Base-by-base conservation (phyloP, 2,329 filamentous ascomycete genomes). In the Ascochyta viciae-villosae region DNA sequence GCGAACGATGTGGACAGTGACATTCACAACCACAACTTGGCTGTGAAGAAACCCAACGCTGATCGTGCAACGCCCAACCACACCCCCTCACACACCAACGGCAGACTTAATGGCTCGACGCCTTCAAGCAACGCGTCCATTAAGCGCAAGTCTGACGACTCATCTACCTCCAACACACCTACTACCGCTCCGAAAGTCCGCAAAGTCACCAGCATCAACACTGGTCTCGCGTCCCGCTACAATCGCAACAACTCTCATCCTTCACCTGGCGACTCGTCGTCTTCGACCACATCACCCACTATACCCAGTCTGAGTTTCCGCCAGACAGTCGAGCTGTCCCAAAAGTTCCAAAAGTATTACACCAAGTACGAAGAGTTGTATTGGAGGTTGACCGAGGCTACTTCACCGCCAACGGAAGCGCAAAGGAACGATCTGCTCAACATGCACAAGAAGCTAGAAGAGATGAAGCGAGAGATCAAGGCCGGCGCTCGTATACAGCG, bases 391-490 rank as follows among this genome's bases (percentile, higher is more conserved):
- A 71, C 70, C 0, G 75, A 76, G 37, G 63, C 71, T 10, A 62
- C 76, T 29, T 73, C 78, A 51, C 76, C 81, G 3, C 78, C 82
- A 8, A 77, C 76, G 4, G 71, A 75, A 44, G 74, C 78, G 22
- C 82, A 87, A 63, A 73, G 85, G 57, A 79, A 82, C 39, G 77
- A 80, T 54, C 66, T 88, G 49, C 79, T 81, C 66, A 78, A 75
- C 55, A 83, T 85, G 79, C 83, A 86, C 68, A 72, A 74, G 62
- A 77, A 79, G 62, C 71, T 86, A 42, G 78, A 82, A 64, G 77
- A 78, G 61, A 83, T 85, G 81, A 87, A 87, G 76, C 74, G 79
- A 57, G 82, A 86, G 67, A 86, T 87, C 58, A 70, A 76, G 64
- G 64, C 77, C 58, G 66, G 75, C 52, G 72, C 70, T 33, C 65